These are phyloP conservation scores for Sextonia rubra DNA, from an alignment of 164 flowering plant species.

Conservation along the genomic window DNA sequence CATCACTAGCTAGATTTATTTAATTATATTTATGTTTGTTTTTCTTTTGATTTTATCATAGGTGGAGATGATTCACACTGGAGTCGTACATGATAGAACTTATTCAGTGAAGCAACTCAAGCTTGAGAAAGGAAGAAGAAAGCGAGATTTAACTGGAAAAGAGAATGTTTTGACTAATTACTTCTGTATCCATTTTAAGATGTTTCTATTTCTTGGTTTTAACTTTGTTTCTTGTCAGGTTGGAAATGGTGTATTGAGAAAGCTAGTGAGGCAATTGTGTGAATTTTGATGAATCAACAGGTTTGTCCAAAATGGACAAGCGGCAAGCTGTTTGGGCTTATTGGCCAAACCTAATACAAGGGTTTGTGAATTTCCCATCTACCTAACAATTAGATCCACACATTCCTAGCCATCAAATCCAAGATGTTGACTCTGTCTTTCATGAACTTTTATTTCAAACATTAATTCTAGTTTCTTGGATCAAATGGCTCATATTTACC, in stretches of 20 bases:
- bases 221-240: not conserved
- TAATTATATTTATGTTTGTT: not conserved
- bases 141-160: constrained; percentile 72
- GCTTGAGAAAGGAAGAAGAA: constrained; percentile 48
- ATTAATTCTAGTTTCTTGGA: too few species aligned
- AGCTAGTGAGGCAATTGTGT: too few species aligned
- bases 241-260: not conserved
- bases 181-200: constrained; percentile 68
- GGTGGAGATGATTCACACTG: constrained; percentile 27
- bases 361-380: too few species aligned
- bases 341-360: too few species aligned
- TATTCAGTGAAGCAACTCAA: constrained; percentile 35
- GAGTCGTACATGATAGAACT: constrained; percentile 18
- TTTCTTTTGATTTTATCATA: constrained; percentile 12
- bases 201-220: not conserved
- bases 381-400: too few species aligned
- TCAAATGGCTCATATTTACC: too few species aligned
- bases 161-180: constrained; percentile 88
- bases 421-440: too few species aligned
- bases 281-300: too few species aligned
- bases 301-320: too few species aligned
- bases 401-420: too few species aligned
- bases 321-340: too few species aligned
- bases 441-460: too few species aligned
- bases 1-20: not conserved